Conservation (phyloP, 164 flowering plant genomes). For the Berberis thunbergii region DNA sequence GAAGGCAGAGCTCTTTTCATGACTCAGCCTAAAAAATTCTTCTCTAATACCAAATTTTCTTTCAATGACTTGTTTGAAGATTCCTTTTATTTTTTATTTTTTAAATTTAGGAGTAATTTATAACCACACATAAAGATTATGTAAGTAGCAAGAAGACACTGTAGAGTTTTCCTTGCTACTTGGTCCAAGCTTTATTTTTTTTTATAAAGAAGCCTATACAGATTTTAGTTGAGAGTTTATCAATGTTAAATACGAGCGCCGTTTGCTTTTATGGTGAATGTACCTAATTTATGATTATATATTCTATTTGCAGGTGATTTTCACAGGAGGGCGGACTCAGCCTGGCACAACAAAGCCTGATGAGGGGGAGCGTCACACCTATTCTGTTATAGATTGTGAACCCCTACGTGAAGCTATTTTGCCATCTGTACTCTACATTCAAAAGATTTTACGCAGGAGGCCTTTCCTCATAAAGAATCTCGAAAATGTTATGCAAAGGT, state of each 20-base stretch:
- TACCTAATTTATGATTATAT: conserved; percentile 1
- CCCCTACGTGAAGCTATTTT: conserved; percentile 73
- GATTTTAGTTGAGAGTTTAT: too few relatives aligned
- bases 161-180: too few relatives aligned
- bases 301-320: conserved; percentile 54
- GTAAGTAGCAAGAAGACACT: too few relatives aligned
- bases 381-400: conserved; percentile 78
- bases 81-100: too few relatives aligned
- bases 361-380: conserved; percentile 95
- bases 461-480: conserved; percentile 97
- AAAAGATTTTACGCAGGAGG: conserved; percentile 76
- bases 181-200: too few relatives aligned
- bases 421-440: conserved; percentile 84
- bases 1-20: too few relatives aligned
- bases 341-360: conserved; percentile 96
- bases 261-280: not conserved
- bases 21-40: too few relatives aligned
- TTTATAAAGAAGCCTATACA: too few relatives aligned
- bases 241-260: not conserved
- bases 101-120: too few relatives aligned
- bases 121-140: too few relatives aligned
- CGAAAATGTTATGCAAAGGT: conserved; percentile 94
- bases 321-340: conserved; percentile 95
- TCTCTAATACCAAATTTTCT: too few relatives aligned
- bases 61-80: too few relatives aligned